Conservation (phyloP, 2,329 filamentous ascomycete species). For the Pseudogymnoascus sp. region DNA sequence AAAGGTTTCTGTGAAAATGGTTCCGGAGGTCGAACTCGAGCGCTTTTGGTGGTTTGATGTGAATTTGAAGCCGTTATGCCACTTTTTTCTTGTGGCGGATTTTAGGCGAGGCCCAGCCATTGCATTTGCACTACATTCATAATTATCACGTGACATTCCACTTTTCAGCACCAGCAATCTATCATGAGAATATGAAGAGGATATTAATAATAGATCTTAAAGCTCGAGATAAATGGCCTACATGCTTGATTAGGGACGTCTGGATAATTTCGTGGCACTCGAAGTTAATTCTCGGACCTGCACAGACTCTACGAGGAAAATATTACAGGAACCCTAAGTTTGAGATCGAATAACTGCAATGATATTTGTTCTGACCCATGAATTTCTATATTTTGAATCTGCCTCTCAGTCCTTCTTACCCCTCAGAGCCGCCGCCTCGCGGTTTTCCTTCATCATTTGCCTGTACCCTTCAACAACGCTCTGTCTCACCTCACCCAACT, state of each 20-base stretch:
- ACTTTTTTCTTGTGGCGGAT: conserved; percentile 6
- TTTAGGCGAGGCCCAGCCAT: conserved; percentile 1
- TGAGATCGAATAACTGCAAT: neutral
- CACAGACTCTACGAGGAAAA: neutral
- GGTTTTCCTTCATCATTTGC: conserved; percentile 54
- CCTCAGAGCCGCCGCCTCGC: conserved; percentile 8
- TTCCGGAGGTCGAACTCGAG: conserved; percentile 10
- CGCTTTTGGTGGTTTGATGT: conserved; percentile 2
- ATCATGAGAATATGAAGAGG: neutral
- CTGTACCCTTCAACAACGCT: conserved; percentile 70
- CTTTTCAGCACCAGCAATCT: neutral
- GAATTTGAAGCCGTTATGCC: conserved; percentile 6
- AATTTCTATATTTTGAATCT: neutral
- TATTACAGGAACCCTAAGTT: neutral
- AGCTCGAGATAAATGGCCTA: neutral
- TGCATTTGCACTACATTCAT: conserved; percentile 4
- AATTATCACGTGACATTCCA: neutral
- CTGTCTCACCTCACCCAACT: conserved; percentile 60
- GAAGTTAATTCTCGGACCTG: neutral
- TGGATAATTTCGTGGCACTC: neutral
- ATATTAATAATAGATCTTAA: neutral
- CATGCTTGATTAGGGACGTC: neutral
- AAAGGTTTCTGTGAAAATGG: conserved; percentile 6
- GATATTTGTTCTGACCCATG: neutral
- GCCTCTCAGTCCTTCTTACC: neutral